phyloP scores from a whole-genome alignment of 2,329 filamentous ascomycete species.

The Neofusicoccum kwambonambiense region DNA sequence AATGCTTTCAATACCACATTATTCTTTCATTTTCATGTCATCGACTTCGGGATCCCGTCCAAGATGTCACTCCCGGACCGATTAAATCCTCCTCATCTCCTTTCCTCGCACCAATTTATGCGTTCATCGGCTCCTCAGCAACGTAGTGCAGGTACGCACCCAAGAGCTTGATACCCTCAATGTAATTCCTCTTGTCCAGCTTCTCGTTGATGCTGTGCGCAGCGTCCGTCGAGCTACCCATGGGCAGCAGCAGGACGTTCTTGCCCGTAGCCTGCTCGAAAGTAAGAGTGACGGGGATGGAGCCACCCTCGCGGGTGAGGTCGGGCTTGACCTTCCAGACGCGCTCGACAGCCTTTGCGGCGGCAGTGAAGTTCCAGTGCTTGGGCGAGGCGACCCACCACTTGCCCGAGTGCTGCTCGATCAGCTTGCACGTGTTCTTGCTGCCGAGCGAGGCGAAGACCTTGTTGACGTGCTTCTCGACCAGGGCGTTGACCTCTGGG shows the following conservation, averaged over 20 bases:
- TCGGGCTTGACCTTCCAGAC: conserved; percentile 94
- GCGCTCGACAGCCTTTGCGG: conserved; percentile 90
- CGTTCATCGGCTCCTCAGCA: conserved; percentile 74
- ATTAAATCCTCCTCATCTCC: background rate
- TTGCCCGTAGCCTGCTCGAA: conserved; percentile 98
- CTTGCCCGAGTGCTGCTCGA: conserved; percentile 85
- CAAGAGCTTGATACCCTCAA: conserved; percentile 93
- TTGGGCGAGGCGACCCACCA: conserved; percentile 98
- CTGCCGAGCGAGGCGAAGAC: conserved; percentile 82
- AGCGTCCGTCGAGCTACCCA: conserved; percentile 95
- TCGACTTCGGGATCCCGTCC: background rate
- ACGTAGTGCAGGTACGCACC: conserved; percentile 96
- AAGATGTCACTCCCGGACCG: background rate
- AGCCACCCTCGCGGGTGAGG: conserved; percentile 93
- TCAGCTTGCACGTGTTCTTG: conserved; percentile 87
- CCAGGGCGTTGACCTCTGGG: conserved; percentile 78
- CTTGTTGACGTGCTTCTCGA: conserved; percentile 79
- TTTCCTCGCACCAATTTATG: background rate
- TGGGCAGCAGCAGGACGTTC: conserved; percentile 91
- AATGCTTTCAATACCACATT: background rate
- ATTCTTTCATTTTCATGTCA: background rate
- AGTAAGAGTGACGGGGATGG: conserved; percentile 93
- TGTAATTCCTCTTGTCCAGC: conserved; percentile 94
- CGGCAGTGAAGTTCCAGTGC: conserved; percentile 98
- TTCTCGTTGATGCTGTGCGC: conserved; percentile 99